Conservation (phyloP, 2,329 filamentous ascomycete genomes). For the Fusarium sp. region DNA sequence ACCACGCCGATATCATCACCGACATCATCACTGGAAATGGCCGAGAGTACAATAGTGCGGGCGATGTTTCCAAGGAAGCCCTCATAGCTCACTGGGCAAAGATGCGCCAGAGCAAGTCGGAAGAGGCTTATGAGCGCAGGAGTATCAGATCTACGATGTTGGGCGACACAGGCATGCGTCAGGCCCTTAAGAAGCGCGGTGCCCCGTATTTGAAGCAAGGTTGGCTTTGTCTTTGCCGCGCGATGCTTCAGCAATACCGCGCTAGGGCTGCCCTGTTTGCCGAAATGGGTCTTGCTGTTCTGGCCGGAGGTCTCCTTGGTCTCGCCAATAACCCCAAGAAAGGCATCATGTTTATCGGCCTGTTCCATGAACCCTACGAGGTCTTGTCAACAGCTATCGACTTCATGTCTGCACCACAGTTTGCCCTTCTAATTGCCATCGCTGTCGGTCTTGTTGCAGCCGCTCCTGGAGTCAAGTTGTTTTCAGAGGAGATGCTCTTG, state of each 20-base stretch:
- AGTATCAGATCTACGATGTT: conserved; percentile 43
- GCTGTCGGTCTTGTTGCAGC: conserved; percentile 67
- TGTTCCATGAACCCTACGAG: conserved; percentile 64
- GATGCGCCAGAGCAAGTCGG: conserved; percentile 43
- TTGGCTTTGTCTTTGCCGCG: conserved; percentile 65
- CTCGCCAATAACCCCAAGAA: conserved; percentile 63
- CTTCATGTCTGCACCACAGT: conserved; percentile 63
- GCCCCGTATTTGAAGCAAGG: conserved; percentile 63
- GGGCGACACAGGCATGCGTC: conserved; percentile 54
- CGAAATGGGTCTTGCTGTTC: conserved; percentile 65
- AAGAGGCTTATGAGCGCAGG: conserved; percentile 32
- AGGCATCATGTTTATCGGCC: conserved; percentile 66
- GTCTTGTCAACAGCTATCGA: conserved; percentile 66
- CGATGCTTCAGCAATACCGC: conserved; percentile 70
- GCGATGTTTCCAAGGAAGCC: conserved; percentile 62
- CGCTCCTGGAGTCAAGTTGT: conserved; percentile 67
- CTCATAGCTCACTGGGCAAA: conserved; percentile 64
- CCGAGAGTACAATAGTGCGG: conserved; percentile 61
- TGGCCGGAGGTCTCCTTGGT: conserved; percentile 68
- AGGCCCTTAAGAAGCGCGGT: conserved; percentile 64
- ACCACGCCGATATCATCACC: conserved; percentile 70
- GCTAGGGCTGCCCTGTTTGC: conserved; percentile 64
- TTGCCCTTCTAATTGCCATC: conserved; percentile 66
- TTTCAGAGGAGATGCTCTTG: conserved; percentile 59
- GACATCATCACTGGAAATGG: conserved; percentile 73